Conservation (phyloP, 495 filamentous ascomycete species). For the Aspergillus taichungensis region DNA sequence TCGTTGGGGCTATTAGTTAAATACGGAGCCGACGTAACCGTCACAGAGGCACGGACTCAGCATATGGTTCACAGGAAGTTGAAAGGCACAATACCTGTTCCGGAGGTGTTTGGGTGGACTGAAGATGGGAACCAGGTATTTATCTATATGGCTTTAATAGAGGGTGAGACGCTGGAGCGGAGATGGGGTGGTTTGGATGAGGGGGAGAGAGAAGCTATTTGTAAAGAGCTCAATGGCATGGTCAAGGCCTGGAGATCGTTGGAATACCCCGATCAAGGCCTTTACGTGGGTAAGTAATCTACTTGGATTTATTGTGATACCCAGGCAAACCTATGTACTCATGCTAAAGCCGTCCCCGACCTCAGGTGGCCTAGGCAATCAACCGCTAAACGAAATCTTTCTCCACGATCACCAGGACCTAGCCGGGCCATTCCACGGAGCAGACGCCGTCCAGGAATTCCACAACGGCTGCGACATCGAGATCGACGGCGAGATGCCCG, state of each 20-base stretch:
- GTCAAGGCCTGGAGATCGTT: slow-evolving; percentile 20
- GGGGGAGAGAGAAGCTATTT: slow-evolving; percentile 28
- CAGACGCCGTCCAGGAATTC: slow-evolving; percentile 16
- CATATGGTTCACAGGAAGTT: slow-evolving; percentile 24
- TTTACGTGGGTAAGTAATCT: slow-evolving; percentile 24
- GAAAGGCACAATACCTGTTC: slow-evolving; percentile 28
- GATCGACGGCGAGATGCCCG: slow-evolving; percentile 7
- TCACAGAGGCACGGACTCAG: slow-evolving; percentile 36
- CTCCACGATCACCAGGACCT: slow-evolving; percentile 6
- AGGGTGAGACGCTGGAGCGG: slow-evolving; percentile 28
- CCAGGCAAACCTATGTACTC: background rate
- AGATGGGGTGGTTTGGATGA: slow-evolving; percentile 26
- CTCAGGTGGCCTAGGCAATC: slow-evolving; percentile 14
- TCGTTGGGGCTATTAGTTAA: slow-evolving; percentile 37
- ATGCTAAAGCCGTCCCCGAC: background rate
- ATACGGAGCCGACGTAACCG: slow-evolving; percentile 28
- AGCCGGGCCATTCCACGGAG: slow-evolving; percentile 15
- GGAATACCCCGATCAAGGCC: slow-evolving; percentile 15
- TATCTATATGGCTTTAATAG: slow-evolving; percentile 40
- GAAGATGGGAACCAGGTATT: slow-evolving; percentile 32
- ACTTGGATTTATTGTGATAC: slow-evolving; percentile 1
- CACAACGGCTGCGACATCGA: slow-evolving; percentile 18
- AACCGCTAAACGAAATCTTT: slow-evolving; percentile 18
- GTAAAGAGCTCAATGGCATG: slow-evolving; percentile 27
- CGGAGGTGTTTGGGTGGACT: slow-evolving; percentile 40